Base-by-base conservation (phyloP, 2,329 filamentous ascomycete species). In the Neonectria hederae region DNA sequence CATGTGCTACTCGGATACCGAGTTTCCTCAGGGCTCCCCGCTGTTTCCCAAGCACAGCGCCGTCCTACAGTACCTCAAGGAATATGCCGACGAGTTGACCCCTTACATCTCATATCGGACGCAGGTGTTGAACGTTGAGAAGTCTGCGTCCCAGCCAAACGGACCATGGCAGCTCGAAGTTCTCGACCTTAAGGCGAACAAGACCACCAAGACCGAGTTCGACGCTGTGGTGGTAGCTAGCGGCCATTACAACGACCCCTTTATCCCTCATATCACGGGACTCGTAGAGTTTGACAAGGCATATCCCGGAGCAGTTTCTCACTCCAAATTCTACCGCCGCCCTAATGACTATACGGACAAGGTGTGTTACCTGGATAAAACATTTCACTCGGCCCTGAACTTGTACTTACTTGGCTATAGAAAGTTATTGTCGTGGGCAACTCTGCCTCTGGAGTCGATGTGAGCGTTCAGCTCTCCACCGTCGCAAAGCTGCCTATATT, bases 371-470 rank as follows among this genome's bases (percentile, higher is more conserved):
- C 14, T 19, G 8, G 2, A 21, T 7, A 32, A 19, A 6, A 22
- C 5, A 32, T 10, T 2, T 9, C 10, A 5, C 1, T 5, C 13
- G 17, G 21, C 2, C 24, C 7, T n/a, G 19, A 1, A 1, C 11
- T 14, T 2, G 8, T 24, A 42, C 51, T 55, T 42, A 53, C 59
- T 49, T n/a, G 28, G 85, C 2, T 84, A 70, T 89, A 91, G 78
- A 89, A 91, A 54, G 80, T 94, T 9, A 74, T 80, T 5, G 83
- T 94, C 0, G 85, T 94, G 0, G 92, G 92, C 5, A 92, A 89
- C 72, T 89, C 88, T 0, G 90, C 90, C 0, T 93, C 90, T 0
- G 92, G 90, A 2, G 79, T 91, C 38, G 92, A 94, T 70, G 89
- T 94, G 54, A 87, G 87, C 28, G 80, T 80, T 0, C 91, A 93